Base-by-base conservation (phyloP, 2,329 filamentous ascomycete species). In the Diaporthe humulicola region DNA sequence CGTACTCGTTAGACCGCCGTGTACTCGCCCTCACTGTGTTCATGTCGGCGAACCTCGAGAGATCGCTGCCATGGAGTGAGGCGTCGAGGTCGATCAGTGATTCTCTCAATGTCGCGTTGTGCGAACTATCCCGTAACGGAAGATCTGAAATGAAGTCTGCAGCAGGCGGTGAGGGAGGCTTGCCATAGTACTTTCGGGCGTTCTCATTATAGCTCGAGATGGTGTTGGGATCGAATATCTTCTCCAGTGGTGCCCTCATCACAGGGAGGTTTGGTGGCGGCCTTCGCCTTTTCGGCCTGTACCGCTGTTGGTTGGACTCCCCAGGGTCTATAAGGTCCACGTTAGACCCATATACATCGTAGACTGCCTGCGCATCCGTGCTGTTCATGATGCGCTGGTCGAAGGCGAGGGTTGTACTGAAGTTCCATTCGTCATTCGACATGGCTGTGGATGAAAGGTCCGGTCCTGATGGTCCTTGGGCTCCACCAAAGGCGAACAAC, bases 151-250 rank as follows among this genome's bases (percentile, higher is more conserved):
- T 56, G n/a, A 69, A 54, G 14, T 69, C 64, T 0, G 90, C 91
- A 36, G 79, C 82, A 4, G 84, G 84, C 0, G 84, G 82, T 2
- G 85, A 84, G 36, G 87, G 84, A 0, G 82, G 82, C 45, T 83
- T 84, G 25, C 89, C 89, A 78, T 93, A 93, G 78, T 92, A 92
- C 54, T 85, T 85, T 40, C 89, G 85, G 25, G 90, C 91, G 76
- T 93, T 92, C 75, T 93, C 91, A 33, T 91, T 88, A 76, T 93
- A 93, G 75, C 88, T 91, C 2, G 90, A 90, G 45, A 91, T 88
- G 0, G 91, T 92, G 79, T 92, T 91, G 7, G 90, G 90, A 74
- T 93, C 91, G 79, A 93, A 93, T 0, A 93, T 85, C 76, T 92
- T 92, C 77, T 93, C 91, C 5, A 93, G 82, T 0, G 91, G 91